Evolutionary conservation across 495 filamentous ascomycete genomes (phyloP).

Genomic region (Stereocaulon alpinum): DNA sequence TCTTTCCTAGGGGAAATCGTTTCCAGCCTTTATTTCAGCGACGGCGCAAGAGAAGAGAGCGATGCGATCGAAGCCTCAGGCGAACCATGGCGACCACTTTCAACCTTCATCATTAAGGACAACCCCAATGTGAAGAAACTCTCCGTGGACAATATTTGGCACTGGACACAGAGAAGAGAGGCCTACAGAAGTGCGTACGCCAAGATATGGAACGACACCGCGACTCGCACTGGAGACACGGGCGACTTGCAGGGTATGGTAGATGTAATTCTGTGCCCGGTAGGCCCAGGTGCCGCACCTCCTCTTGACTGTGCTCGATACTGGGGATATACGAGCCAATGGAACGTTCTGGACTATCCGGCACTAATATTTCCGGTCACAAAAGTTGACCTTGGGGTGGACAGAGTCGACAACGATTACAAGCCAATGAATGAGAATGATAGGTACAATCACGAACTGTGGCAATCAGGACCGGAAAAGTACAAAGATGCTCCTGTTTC

Average conservation of each 20-base stretch:
- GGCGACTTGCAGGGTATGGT: slow-evolving; percentile 29
- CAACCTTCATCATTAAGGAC: slow-evolving; percentile 46
- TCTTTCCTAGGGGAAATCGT: slow-evolving; percentile 38
- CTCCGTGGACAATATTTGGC: slow-evolving; percentile 34
- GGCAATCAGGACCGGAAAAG: slow-evolving; percentile 23
- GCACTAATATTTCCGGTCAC: slow-evolving; percentile 40
- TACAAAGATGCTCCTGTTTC: slow-evolving; percentile 29
- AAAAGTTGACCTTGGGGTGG: slow-evolving; percentile 25
- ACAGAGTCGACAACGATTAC: slow-evolving; percentile 25
- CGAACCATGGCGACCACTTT: slow-evolving; percentile 48
- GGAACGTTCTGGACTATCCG: slow-evolving; percentile 65
- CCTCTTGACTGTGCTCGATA: slow-evolving; percentile 50
- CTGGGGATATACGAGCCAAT: slow-evolving; percentile 63
- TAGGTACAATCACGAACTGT: slow-evolving; percentile 30
- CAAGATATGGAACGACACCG: slow-evolving; percentile 46
- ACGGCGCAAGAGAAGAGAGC: slow-evolving; percentile 38
- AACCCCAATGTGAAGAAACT: slow-evolving; percentile 35
- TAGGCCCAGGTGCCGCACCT: slow-evolving; percentile 48
- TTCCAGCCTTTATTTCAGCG: slow-evolving; percentile 46
- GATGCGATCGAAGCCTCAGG: slow-evolving; percentile 37
- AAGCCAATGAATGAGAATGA: slow-evolving; percentile 31
- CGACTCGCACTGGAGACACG: slow-evolving; percentile 11
- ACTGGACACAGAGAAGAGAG: slow-evolving; percentile 41
- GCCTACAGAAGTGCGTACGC: slow-evolving; percentile 49
- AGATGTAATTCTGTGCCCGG: slow-evolving; percentile 63